Evolutionary conservation across 192 early-diverging fungal species (phyloP).

Genomic region (Coemansia furcata): DNA sequence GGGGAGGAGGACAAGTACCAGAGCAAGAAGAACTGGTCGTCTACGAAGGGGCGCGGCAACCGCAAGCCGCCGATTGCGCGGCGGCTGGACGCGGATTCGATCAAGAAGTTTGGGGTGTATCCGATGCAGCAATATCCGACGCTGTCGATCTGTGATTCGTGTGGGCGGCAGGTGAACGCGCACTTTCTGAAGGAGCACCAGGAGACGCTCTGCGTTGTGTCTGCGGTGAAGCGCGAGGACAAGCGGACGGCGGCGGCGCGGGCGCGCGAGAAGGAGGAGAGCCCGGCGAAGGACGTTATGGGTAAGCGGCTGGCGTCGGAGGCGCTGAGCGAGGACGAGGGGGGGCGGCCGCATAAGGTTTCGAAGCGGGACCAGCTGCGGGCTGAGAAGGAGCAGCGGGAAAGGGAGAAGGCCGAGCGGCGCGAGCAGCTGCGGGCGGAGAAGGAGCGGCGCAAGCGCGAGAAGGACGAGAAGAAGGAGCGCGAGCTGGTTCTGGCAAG

Average conservation of each 20-base stretch:
- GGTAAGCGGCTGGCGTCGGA: slow-evolving; percentile 27
- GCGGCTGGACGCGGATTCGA: slow-evolving; percentile 45
- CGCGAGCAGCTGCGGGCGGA: slow-evolving; percentile 37
- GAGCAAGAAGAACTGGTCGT: slow-evolving; percentile 59
- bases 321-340: slow-evolving; percentile 17
- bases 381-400: slow-evolving; percentile 42
- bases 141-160: slow-evolving; percentile 47
- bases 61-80: slow-evolving; percentile 52
- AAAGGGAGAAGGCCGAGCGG: slow-evolving; percentile 36
- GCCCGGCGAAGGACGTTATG: not conserved
- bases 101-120: slow-evolving; percentile 52
- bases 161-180: slow-evolving; percentile 43
- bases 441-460: slow-evolving; percentile 48
- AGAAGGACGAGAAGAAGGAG: slow-evolving; percentile 58
- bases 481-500: slow-evolving; percentile 35
- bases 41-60: slow-evolving; percentile 54
- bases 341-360: slow-evolving; percentile 16
- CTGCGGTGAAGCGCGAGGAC: slow-evolving; percentile 32
- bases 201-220: slow-evolving; percentile 40
- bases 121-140: slow-evolving; percentile 39
- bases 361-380: slow-evolving; percentile 42
- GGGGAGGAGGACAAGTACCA: slow-evolving; percentile 56
- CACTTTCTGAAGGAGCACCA: slow-evolving; percentile 51
- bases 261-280: slow-evolving; percentile 4
- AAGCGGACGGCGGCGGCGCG: not conserved